These are phyloP conservation scores for Pulveroboletus frians DNA, from an alignment of 768 basidiomycete genomes.

Conservation along the genomic window DNA sequence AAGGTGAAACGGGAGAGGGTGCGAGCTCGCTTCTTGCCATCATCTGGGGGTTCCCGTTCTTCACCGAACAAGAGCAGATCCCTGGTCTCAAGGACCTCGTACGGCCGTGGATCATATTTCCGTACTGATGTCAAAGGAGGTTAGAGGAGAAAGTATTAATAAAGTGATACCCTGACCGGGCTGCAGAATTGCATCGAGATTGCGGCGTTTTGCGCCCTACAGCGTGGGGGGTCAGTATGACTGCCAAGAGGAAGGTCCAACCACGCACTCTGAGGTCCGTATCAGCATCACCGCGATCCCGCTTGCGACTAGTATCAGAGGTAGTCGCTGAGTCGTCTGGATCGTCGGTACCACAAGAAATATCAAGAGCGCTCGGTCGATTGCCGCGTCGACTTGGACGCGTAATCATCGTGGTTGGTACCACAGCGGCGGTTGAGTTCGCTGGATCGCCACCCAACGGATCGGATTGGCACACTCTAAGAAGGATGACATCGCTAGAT, in stretches of 20 bases:
- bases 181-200: constrained; percentile 16
- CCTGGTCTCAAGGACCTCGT: constrained; percentile 34
- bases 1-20: constrained; percentile 53
- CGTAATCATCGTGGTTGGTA: background rate
- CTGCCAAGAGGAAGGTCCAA: background rate
- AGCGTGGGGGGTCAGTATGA: background rate
- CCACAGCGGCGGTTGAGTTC: too few species aligned
- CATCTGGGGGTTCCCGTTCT: constrained; percentile 32
- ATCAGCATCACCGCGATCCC: constrained; percentile 13
- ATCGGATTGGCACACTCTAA: background rate
- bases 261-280: constrained; percentile 16
- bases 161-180: constrained; percentile 10
- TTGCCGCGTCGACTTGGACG: constrained; percentile 23
- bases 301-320: constrained; percentile 29
- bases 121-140: constrained; percentile 27
- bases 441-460: background rate
- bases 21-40: constrained; percentile 49
- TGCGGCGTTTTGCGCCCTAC: constrained; percentile 27
- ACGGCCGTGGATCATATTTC: constrained; percentile 33
- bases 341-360: constrained; percentile 46
- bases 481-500: background rate
- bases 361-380: constrained; percentile 51
- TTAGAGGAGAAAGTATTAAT: background rate
- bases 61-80: constrained; percentile 39
- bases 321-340: constrained; percentile 20